phyloP scores from a whole-genome alignment of 2,329 filamentous ascomycete species.

The Knoxdaviesia capensis region DNA sequence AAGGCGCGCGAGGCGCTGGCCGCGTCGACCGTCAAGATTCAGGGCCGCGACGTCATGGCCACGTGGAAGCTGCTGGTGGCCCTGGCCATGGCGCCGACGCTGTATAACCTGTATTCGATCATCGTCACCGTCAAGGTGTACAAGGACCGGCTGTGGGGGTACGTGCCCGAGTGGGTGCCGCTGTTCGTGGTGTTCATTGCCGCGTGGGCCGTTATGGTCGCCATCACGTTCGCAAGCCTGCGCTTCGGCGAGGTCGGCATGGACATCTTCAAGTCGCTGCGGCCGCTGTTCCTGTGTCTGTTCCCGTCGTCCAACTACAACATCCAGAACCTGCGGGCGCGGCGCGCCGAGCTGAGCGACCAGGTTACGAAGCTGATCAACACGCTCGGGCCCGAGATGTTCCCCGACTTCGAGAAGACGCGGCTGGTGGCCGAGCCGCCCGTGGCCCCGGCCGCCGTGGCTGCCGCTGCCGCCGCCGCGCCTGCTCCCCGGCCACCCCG shows the following conservation, averaged over 20 bases:
- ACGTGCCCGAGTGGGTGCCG: conserved; percentile 60
- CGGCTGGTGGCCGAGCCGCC: conserved; percentile 37
- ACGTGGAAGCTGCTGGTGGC: conserved; percentile 91
- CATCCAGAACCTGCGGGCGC: conserved; percentile 54
- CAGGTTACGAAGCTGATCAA: conserved; percentile 89
- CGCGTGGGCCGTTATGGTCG: conserved; percentile 64
- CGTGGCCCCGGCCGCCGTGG: conserved; percentile 11
- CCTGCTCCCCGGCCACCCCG: conserved; percentile 4
- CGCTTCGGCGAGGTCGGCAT: conserved; percentile 96
- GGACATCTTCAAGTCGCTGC: conserved; percentile 91
- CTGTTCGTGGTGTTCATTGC: conserved; percentile 56
- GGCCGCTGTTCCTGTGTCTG: conserved; percentile 69
- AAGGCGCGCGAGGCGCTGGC: conserved; percentile 73
- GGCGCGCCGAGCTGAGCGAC: conserved; percentile 52
- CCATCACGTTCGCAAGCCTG: conserved; percentile 79
- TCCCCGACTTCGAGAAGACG: conserved; percentile 77
- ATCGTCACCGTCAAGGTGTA: conserved; percentile 60
- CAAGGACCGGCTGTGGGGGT: conserved; percentile 64
- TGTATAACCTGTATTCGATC: conserved; percentile 67
- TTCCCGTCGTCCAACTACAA: conserved; percentile 71
- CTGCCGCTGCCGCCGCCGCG: conserved; percentile 6
- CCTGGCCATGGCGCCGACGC: conserved; percentile 58
- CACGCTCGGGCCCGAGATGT: conserved; percentile 84
- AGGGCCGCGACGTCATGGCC: conserved; percentile 75
- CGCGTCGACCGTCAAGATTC: conserved; percentile 72